Evolutionary conservation across 2,329 filamentous ascomycete genomes (phyloP).

Genomic region (Didymosphaeria variabile): DNA sequence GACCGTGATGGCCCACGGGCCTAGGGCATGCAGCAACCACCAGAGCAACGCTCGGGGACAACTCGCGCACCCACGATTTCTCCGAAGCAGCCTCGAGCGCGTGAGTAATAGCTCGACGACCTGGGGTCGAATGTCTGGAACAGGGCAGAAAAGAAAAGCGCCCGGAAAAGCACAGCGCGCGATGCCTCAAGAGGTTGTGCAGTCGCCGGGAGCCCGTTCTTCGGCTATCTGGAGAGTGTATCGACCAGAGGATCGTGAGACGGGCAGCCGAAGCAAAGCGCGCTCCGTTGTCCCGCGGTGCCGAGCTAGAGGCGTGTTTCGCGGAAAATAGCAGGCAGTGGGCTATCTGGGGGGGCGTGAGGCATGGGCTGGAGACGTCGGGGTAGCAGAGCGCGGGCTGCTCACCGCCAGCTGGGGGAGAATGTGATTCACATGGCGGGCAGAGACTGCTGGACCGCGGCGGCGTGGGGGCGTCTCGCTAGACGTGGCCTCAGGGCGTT

Average conservation of each 20-base stretch:
- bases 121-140: not conserved
- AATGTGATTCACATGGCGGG: constrained; percentile 2
- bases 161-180: not conserved
- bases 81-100: not conserved
- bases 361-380: not conserved
- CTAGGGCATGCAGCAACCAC: constrained; percentile 1
- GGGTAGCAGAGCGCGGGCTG: not conserved
- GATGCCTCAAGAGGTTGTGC: constrained; percentile 7
- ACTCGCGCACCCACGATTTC: constrained; percentile 5
- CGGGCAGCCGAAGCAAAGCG: constrained; percentile 40
- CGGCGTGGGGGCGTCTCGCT: constrained; percentile 10
- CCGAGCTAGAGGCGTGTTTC: constrained; percentile 26
- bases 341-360: constrained; percentile 10
- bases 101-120: constrained; percentile 1
- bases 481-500: not conserved
- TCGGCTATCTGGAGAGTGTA: constrained; percentile 23
- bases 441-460: constrained; percentile 2
- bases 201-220: constrained; percentile 6
- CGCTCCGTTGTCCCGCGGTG: constrained; percentile 27
- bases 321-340: constrained; percentile 30
- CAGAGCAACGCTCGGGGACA: not conserved
- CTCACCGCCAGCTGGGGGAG: constrained; percentile 2
- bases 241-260: not conserved
- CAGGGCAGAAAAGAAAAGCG: not conserved
- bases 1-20: not conserved